phyloP scores from a whole-genome alignment of 345 rosid genomes.

The Bruguiera sexangula region DNA sequence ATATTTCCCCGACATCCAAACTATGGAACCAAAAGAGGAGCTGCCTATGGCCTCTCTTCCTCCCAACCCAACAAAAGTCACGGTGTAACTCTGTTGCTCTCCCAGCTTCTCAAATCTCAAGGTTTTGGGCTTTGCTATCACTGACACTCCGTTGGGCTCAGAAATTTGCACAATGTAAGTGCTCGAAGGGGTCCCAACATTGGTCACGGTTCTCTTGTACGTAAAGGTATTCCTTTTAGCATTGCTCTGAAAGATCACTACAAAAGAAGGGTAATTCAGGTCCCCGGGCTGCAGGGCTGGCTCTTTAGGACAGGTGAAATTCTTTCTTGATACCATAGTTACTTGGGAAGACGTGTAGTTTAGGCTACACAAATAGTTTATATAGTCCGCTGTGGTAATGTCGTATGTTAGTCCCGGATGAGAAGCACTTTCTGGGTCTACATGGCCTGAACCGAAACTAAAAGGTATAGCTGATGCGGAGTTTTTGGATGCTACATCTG shows the following conservation, averaged over 20 bases:
- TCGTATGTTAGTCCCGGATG: constrained; percentile 56
- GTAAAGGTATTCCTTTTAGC: constrained; percentile 16
- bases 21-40: constrained; percentile 53
- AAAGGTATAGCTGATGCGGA: constrained; percentile 40
- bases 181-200: constrained; percentile 34
- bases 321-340: constrained; percentile 19
- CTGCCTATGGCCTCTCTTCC: constrained; percentile 2
- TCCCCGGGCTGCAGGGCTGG: constrained; percentile 29
- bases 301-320: constrained; percentile 28
- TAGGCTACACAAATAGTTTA: constrained; percentile 48
- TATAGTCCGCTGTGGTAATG: constrained; percentile 36
- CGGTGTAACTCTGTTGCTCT: constrained; percentile 54
- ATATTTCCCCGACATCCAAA: constrained; percentile 54
- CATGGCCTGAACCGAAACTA: constrained; percentile 52
- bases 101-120: constrained; percentile 37
- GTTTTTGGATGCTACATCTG: constrained; percentile 19
- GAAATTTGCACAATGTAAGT: constrained; percentile 34
- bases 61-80: constrained; percentile 27
- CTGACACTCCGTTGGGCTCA: constrained; percentile 39
- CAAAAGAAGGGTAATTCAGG: constrained; percentile 62
- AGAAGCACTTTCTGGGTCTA: constrained; percentile 48
- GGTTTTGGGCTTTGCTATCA: constrained; percentile 34
- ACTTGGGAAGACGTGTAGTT: constrained; percentile 39
- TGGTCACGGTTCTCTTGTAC: constrained; percentile 41
- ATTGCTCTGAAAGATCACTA: constrained; percentile 29